A percentile compares a stretch with the other conserved stretches of the same genome.
phyloP scores from a whole-genome alignment of 345 rosid species.

The Aegle marmelos region DNA sequence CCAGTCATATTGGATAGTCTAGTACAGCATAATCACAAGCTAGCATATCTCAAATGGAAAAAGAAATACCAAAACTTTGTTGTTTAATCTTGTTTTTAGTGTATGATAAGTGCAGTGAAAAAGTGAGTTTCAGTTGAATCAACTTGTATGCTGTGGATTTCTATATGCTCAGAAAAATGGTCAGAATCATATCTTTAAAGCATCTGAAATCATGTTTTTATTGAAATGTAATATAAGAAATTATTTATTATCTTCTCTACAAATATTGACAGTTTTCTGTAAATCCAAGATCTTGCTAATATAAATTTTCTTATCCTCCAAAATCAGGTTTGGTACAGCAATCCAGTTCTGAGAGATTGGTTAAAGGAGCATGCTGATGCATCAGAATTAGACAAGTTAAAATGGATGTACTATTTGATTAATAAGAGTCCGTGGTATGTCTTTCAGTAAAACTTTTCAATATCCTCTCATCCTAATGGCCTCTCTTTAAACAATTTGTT shows the following conservation, averaged over 20 bases:
- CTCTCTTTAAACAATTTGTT: neutral
- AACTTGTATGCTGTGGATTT: neutral
- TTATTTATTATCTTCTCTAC: neutral
- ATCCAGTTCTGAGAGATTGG: conserved; percentile 81
- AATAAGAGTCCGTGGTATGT: conserved; percentile 90
- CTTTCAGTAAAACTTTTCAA: neutral
- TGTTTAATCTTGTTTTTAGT: neutral
- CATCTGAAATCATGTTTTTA: neutral
- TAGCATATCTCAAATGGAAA: neutral
- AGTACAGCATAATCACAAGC: neutral
- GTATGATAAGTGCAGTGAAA: neutral
- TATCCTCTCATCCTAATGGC: neutral
- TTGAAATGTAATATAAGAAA: neutral
- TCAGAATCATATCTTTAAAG: neutral
- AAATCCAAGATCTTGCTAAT: conserved; percentile 8
- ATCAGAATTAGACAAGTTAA: conserved; percentile 63
- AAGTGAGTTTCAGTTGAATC: neutral
- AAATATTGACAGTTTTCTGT: neutral
- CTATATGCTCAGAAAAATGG: neutral
- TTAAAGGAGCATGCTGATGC: conserved; percentile 62
- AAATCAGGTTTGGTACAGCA: conserved; percentile 78
- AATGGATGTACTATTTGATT: conserved; percentile 74
- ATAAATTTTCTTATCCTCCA: conserved; percentile 4
- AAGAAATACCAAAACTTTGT: no score
- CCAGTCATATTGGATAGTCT: neutral